Evolutionary conservation across 495 filamentous ascomycete genomes (phyloP), one percentile per base, ranked within the genome.

Genomic region (Parathielavia appendiculata): DNA sequence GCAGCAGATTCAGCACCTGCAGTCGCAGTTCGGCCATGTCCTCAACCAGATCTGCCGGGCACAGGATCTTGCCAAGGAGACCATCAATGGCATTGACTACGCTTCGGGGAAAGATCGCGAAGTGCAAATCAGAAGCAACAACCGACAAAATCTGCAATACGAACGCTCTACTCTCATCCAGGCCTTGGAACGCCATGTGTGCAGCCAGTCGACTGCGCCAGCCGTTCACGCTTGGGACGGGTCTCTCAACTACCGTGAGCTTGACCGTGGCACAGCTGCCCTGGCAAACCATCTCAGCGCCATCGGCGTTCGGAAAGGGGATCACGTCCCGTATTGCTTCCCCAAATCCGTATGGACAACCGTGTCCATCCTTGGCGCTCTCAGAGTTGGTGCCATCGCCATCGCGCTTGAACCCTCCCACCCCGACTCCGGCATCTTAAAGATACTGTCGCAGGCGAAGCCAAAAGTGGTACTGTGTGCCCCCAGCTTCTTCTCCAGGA

Each of bases 341-440:
- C 70, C 77, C 46, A 80, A 80, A 58, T 79, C 76, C 10, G 58
- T 67, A 34, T 72, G 71, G 74, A 66, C 69, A 19, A 54, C 73
- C 17, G 69, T 79, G 20, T 66, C 75, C 6, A 68, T 74, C 8
- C 48, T 80, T 14, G 78, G 65, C 2, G 60, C 76, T 9, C 44
- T 79, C 41, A 74, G 72, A 34, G 64, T 76, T n/a, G 77, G 77
- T 16, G 75, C 63, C 5, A 65, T 58, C 39, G 67, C 66, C 57
- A 79, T 84, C n/a, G 79, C 79, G 8, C 65, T 85, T n/a, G 81
- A 84, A 36, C 77, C 83, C 11, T 71, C 70, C 4, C 81, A 85
- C 55, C 82, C 82, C 34, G 69, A 64, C 20, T 70, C 74, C 51
- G 75, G 83, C 12, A 62, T 82, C 35, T 65, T 48, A 13, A 57